phyloP scores from a whole-genome alignment of 352 stramenopile genomes.

The Pythium brachiatum region DNA sequence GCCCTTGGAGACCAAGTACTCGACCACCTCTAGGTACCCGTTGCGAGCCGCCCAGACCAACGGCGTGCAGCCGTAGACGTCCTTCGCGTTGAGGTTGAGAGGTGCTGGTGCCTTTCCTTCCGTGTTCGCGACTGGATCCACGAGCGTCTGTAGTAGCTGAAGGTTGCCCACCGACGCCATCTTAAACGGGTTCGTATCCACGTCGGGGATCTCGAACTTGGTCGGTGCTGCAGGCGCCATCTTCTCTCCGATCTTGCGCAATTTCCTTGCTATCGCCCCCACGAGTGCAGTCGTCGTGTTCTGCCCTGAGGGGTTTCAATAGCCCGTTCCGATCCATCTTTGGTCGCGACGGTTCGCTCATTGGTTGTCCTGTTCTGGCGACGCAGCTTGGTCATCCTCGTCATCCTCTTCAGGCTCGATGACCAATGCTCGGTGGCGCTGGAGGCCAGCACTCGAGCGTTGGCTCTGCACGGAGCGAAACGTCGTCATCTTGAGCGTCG shows the following conservation, averaged over 20 bases:
- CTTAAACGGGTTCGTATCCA: conserved; percentile 86
- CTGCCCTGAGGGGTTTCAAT: neutral
- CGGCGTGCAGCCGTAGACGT: conserved; percentile 77
- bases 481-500: conserved; percentile 35
- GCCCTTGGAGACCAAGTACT: conserved; percentile 67
- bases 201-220: conserved; percentile 77
- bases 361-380: neutral
- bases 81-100: conserved; percentile 78
- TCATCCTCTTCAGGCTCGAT: neutral
- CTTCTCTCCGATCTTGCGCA: neutral
- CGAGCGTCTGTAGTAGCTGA: conserved; percentile 60
- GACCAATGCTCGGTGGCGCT: conserved; percentile 7
- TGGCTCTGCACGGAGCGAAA: conserved; percentile 12
- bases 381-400: neutral
- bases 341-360: conserved; percentile 18
- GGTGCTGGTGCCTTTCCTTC: conserved; percentile 40
- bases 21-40: conserved; percentile 76
- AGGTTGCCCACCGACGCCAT: conserved; percentile 80
- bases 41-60: conserved; percentile 84
- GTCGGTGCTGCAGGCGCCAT: conserved; percentile 27
- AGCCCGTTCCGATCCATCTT: neutral
- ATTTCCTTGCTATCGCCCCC: no score
- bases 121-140: conserved; percentile 43
- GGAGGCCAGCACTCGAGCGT: neutral
- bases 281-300: no score